Evolutionary conservation across 169 alveolate genomes (phyloP), one percentile per base, ranked within the genome.

Genomic region (Eimeria tenella): DNA sequence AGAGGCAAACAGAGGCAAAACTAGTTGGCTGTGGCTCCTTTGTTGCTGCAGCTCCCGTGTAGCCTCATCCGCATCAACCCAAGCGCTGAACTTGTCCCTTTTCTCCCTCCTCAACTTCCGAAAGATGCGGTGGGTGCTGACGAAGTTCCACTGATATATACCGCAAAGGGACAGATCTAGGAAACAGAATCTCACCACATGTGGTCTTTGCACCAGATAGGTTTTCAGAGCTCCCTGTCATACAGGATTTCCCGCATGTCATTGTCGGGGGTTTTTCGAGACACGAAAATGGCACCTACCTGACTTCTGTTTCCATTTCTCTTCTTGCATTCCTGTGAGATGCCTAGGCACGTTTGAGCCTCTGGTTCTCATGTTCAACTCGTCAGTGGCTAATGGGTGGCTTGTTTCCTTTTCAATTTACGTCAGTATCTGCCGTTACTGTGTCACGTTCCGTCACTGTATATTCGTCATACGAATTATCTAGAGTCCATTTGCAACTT

Each of bases 51-150:
- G 42, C 42, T 31, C 42, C 42, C 42, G 42, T 31, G 42, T 31
- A 31, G 42, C 42, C 42, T 31, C 42, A 31, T 58, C 68, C 68
- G 68, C 68, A 68, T 68, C n/a, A n/a, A 68, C 77, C 77, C 77
- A 10, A 15, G 42, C 13, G n/a, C 49, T 8, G 31, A 68, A 10
- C 77, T 68, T 23, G n/a, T 68, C 3, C 77, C 77, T 23, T 68
- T 68, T 68, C 77, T 68, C 11, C 77, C 77, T 17, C 77, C 77
- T 17, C 77, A 68, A 23, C n/a, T n/a, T 23, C 31, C 31, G 13
- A 68, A 68, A 68, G 49, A 68, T n/a, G n/a, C 11, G 77, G 77
- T 68, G 31, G 9, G 68, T 3, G 21, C 68, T 17, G 68, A 58
- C 11, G 68, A 10, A 58, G 68, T 13, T 58, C 68, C 19, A 17